These are phyloP conservation scores for Aphelidium insulamus DNA, from an alignment of 371 early-diverging fungal species.

Conservation along the genomic window DNA sequence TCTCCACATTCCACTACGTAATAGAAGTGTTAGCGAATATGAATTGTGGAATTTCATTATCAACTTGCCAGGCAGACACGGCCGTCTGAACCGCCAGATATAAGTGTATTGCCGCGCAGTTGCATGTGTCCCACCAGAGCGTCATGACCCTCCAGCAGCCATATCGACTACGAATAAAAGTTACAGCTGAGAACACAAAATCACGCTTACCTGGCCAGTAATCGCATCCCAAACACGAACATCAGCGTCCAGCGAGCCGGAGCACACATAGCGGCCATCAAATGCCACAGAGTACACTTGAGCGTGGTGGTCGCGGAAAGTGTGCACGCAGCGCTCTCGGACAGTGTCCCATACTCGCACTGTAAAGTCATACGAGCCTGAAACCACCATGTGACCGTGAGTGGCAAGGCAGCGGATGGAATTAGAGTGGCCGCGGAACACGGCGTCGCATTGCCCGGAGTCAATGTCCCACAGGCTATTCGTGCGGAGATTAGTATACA, in stretches of 20 bases:
- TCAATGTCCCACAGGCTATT: too few species aligned
- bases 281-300: slow-evolving; percentile 43
- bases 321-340: slow-evolving; percentile 9
- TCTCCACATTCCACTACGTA: slow-evolving; percentile 64
- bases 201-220: slow-evolving; percentile 19
- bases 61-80: slow-evolving; percentile 60
- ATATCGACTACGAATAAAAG: slow-evolving; percentile 1
- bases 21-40: too few species aligned
- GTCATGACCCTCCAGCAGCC: slow-evolving; percentile 50
- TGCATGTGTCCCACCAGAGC: slow-evolving; percentile 68
- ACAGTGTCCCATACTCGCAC: slow-evolving; percentile 34
- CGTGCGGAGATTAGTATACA: background rate
- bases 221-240: slow-evolving; percentile 46
- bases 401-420: slow-evolving; percentile 39
- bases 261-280: slow-evolving; percentile 36
- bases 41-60: too few species aligned
- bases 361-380: slow-evolving; percentile 38
- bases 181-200: slow-evolving; percentile 1
- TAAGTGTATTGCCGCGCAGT: slow-evolving; percentile 38
- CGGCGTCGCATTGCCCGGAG: background rate
- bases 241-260: slow-evolving; percentile 52
- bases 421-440: slow-evolving; percentile 26
- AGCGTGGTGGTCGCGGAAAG: slow-evolving; percentile 20
- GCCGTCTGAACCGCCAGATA: slow-evolving; percentile 71
- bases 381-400: slow-evolving; percentile 21